A percentile compares a stretch with the other conserved stretches of the same genome.
phyloP scores from a whole-genome alignment of 1,284 basidiomycete species.

The Leccinum variabile region DNA sequence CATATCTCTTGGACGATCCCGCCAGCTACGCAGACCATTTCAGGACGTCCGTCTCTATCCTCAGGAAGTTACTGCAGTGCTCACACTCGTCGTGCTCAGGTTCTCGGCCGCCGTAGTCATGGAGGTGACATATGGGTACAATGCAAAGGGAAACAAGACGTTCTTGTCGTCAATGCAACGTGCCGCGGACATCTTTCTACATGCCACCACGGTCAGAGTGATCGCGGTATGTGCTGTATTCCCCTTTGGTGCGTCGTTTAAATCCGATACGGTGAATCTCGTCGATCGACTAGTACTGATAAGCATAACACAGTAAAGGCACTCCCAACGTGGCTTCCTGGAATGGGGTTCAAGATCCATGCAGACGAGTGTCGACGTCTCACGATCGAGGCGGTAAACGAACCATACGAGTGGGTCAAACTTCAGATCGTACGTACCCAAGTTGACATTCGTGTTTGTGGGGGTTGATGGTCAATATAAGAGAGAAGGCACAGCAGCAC shows the following conservation, averaged over 20 bases:
- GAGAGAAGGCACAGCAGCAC: conserved; percentile 9
- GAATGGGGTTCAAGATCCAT: not conserved
- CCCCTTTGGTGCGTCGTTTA: not conserved
- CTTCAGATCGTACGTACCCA: not conserved
- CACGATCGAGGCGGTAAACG: not conserved
- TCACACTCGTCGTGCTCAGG: not conserved
- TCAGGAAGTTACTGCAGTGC: not conserved
- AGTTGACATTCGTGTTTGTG: not conserved
- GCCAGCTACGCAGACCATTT: not conserved
- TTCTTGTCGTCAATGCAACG: not conserved
- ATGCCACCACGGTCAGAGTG: not conserved
- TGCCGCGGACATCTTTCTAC: not conserved
- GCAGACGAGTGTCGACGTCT: not conserved
- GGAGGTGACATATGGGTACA: not conserved
- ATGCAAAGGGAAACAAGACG: not conserved
- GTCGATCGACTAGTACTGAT: not conserved
- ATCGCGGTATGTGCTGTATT: not conserved
- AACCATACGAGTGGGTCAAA: not conserved
- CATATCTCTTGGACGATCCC: not conserved
- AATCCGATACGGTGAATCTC: not conserved
- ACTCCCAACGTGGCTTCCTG: not conserved
- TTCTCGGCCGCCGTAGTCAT: not conserved
- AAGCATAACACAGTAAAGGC: not conserved
- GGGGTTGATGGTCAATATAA: not conserved
- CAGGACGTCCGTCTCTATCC: not conserved